A percentile compares a stretch with the other conserved stretches of the same genome.
Conservation (phyloP, 441 rosid genomes). For the Brassica hybrid region DNA sequence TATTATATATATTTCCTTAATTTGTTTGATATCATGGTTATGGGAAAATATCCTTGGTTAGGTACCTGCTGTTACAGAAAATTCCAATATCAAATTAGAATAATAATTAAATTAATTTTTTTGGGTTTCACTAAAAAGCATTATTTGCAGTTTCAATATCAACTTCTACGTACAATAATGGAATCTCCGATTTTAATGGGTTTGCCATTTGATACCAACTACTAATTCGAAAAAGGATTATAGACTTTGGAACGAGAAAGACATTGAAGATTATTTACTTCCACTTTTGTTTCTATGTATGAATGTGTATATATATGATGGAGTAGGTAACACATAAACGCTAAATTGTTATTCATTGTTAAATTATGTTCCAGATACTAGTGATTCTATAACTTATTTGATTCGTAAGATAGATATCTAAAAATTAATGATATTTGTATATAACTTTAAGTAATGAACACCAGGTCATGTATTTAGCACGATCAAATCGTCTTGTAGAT, state of each 20-base stretch:
- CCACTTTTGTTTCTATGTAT: background rate
- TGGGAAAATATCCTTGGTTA: background rate
- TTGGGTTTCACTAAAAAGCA: background rate
- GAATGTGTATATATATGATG: background rate
- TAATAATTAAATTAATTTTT: background rate
- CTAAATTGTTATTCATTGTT: background rate
- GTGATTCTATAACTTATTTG: background rate
- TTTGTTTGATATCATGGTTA: background rate
- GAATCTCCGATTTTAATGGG: background rate
- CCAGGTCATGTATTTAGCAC: background rate
- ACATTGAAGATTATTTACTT: background rate
- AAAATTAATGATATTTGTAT: background rate
- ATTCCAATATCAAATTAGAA: background rate
- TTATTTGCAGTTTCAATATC: background rate
- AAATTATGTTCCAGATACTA: background rate
- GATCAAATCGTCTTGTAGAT: background rate
- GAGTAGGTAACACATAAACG: background rate
- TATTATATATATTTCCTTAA: background rate
- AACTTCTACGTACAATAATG: background rate
- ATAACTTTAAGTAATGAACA: background rate
- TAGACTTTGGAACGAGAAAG: background rate
- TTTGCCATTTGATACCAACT: background rate
- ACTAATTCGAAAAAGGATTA: background rate
- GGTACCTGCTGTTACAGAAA: background rate
- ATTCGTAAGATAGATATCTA: background rate